These are phyloP conservation scores for Nakaseomyces delphensis DNA, from an alignment of 1,139 yeast genomes.

Conservation along the genomic window DNA sequence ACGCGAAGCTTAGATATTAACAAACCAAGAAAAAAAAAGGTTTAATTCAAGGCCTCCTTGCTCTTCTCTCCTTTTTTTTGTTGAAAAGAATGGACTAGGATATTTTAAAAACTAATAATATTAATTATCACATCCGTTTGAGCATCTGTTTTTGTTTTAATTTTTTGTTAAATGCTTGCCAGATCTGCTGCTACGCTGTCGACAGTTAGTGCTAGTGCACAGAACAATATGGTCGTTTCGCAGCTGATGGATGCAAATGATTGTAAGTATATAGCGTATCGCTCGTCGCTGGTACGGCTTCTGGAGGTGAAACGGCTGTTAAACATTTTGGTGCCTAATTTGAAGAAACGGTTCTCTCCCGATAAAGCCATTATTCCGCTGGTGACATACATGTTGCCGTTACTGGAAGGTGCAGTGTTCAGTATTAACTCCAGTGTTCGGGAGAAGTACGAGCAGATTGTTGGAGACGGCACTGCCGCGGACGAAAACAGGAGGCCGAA, in stretches of 20 bases:
- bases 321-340: conserved; percentile 18
- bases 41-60: no score
- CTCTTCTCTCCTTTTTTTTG: no score
- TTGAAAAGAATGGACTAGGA: no score
- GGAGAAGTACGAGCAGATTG: conserved; percentile 22
- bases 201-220: conserved; percentile 10
- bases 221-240: conserved; percentile 12
- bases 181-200: conserved; percentile 28
- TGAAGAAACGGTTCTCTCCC: conserved; percentile 12
- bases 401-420: conserved; percentile 27
- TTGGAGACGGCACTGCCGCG: background rate
- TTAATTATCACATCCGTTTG: no score
- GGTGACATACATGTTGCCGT: conserved; percentile 23
- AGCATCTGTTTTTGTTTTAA: no score
- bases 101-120: background rate
- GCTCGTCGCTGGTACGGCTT: conserved; percentile 21
- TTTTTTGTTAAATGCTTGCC: conserved; percentile 27
- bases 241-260: conserved; percentile 23
- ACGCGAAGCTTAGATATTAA: no score
- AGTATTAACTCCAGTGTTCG: conserved; percentile 24
- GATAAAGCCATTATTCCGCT: conserved; percentile 25
- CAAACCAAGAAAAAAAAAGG: no score
- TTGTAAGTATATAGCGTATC: conserved; percentile 26
- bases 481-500: conserved; percentile 21
- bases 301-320: conserved; percentile 21